Conservation (phyloP, 208 protist genomes). For the Borovskyia barvae region DNA sequence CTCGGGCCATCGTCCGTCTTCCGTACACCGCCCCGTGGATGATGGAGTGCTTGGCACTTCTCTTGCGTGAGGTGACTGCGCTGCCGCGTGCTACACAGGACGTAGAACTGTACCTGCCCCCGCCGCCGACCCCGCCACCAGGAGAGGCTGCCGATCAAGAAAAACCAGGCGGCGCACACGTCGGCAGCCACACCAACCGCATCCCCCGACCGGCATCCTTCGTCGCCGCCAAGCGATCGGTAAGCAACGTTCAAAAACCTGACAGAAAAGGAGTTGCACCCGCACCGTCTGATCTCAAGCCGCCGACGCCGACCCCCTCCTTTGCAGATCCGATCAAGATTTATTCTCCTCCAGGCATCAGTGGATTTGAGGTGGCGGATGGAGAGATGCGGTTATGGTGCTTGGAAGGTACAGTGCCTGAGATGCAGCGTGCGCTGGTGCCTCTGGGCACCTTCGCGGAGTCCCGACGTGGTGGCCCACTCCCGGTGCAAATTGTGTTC, state of each 20-base stretch:
- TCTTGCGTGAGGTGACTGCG: constrained; percentile 41
- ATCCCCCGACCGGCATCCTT: not conserved
- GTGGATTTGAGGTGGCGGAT: constrained; percentile 87
- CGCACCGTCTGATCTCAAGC: constrained; percentile 8
- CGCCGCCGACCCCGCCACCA: constrained; percentile 20
- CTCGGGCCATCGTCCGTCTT: constrained; percentile 62
- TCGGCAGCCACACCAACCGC: not conserved
- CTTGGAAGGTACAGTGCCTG: constrained; percentile 69
- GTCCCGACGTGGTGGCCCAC: constrained; percentile 3
- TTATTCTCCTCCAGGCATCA: constrained; percentile 71
- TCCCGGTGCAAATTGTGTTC: constrained; percentile 46
- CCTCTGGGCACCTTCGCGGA: constrained; percentile 20
- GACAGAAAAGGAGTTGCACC: constrained; percentile 20
- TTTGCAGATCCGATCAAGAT: constrained; percentile 59
- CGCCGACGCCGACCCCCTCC: constrained; percentile 11
- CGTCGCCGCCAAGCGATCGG: not conserved
- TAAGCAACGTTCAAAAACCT: not conserved
- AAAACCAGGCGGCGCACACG: constrained; percentile 3
- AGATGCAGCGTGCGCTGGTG: constrained; percentile 61
- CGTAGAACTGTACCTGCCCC: constrained; percentile 30
- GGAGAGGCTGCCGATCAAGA: constrained; percentile 7
- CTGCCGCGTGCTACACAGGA: constrained; percentile 19
- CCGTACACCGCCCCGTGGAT: constrained; percentile 65
- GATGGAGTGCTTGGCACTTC: constrained; percentile 28
- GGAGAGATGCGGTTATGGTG: constrained; percentile 66